A percentile compares a stretch with the other conserved stretches of the same genome.
Evolutionary conservation across 768 basidiomycete genomes (phyloP).

Genomic region (Cubamyces sp.): DNA sequence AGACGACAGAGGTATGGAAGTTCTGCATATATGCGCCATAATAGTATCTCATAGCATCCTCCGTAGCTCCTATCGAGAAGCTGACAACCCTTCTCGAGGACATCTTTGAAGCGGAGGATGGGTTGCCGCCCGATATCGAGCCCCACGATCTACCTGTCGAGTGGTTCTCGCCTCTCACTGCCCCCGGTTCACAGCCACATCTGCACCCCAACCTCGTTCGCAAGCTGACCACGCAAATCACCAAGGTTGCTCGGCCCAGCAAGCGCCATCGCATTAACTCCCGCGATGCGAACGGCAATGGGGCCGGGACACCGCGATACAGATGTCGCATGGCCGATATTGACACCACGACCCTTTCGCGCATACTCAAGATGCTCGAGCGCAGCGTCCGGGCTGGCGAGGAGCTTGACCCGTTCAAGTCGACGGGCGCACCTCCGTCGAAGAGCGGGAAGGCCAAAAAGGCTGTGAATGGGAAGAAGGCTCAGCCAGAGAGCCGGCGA

Average conservation of each 20-base stretch:
- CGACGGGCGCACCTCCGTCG: constrained; percentile 23
- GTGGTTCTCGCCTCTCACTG: constrained; percentile 66
- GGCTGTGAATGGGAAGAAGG: constrained; percentile 31
- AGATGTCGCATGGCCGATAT: constrained; percentile 70
- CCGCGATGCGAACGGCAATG: constrained; percentile 41
- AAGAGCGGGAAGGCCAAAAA: constrained; percentile 46
- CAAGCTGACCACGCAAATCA: constrained; percentile 73
- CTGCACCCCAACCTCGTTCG: constrained; percentile 60
- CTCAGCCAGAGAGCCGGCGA: constrained; percentile 40
- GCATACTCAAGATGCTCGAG: constrained; percentile 78
- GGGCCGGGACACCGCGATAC: constrained; percentile 44
- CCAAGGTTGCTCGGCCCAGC: constrained; percentile 65
- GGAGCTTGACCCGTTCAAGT: constrained; percentile 71
- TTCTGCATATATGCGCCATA: constrained; percentile 13
- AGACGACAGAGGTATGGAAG: constrained; percentile 66
- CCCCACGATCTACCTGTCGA: constrained; percentile 56
- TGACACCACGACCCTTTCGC: constrained; percentile 60
- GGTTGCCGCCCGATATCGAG: constrained; percentile 59
- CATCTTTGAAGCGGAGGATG: constrained; percentile 82
- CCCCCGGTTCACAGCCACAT: constrained; percentile 61
- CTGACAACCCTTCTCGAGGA: constrained; percentile 79
- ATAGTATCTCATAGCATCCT: not conserved
- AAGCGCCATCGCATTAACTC: constrained; percentile 64
- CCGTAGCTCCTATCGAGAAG: constrained; percentile 71
- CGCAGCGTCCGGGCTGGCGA: constrained; percentile 78